Conservation (phyloP, 768 basidiomycete genomes). For the Hypholoma fasciculare region DNA sequence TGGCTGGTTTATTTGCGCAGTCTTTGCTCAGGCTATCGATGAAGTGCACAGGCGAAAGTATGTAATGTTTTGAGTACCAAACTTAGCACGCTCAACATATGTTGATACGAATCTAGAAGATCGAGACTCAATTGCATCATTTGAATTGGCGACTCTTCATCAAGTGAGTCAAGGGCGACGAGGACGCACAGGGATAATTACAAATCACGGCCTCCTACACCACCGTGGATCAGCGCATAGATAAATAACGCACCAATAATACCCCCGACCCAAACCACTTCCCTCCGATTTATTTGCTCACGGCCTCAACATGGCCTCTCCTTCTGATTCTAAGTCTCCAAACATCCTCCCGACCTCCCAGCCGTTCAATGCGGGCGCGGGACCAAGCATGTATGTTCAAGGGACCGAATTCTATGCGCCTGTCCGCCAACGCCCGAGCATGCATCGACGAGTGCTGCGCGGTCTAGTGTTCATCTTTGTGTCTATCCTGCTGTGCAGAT, state of each 20-base stretch:
- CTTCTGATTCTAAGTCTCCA: not conserved
- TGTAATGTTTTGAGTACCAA: not conserved
- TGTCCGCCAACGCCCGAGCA: not conserved
- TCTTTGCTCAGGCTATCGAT: not conserved
- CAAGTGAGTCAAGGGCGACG: not conserved
- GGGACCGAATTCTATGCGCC: not conserved
- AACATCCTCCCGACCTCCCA: not conserved
- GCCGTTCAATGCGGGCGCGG: not conserved
- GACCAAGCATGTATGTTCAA: not conserved
- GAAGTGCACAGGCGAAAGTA: too few species aligned
- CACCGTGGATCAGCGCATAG: too few species aligned
- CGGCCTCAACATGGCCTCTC: not conserved
- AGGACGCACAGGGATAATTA: not conserved
- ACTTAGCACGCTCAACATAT: not conserved
- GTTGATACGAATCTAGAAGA: not conserved
- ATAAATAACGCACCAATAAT: too few species aligned
- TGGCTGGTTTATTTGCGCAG: not conserved
- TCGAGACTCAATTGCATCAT: not conserved
- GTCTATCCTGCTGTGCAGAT: not conserved
- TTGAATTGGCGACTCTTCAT: not conserved
- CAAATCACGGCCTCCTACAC: not conserved
- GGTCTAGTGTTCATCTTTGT: slow-evolving; percentile 1
- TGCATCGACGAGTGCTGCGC: slow-evolving; percentile 2
- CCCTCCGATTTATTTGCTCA: not conserved
- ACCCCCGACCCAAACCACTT: too few species aligned